These are phyloP conservation scores for Solanum chilense DNA, from an alignment of 257 asterid species.

Conservation along the genomic window DNA sequence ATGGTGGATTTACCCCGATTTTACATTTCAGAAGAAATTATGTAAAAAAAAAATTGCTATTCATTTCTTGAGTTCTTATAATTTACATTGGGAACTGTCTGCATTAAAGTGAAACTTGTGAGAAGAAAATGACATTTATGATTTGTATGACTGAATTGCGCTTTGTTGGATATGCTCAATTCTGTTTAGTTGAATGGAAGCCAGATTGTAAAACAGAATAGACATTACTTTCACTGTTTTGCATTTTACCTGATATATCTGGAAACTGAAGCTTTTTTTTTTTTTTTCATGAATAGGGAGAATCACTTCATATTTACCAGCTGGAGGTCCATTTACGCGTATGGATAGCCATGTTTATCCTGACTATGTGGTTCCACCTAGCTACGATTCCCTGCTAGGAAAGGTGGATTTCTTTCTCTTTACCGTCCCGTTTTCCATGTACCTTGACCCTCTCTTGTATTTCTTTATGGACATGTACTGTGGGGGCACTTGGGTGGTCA, in stretches of 20 bases:
- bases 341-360: constrained; percentile 99
- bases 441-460: not conserved
- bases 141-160: not conserved
- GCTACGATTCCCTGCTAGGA: constrained; percentile 96
- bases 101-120: not conserved
- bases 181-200: not conserved
- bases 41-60: not conserved
- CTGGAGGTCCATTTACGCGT: constrained; percentile 98
- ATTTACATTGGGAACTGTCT: not conserved
- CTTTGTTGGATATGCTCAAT: not conserved
- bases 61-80: not conserved
- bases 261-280: not conserved
- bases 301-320: constrained; percentile 85
- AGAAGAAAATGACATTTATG: not conserved
- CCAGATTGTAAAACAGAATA: not conserved
- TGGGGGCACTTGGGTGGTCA: not conserved
- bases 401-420: constrained; percentile 35
- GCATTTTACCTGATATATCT: not conserved
- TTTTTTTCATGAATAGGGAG: constrained; percentile 48
- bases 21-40: not conserved
- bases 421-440: not conserved
- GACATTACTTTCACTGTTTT: not conserved
- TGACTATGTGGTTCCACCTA: constrained; percentile 97
- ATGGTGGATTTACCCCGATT: not conserved
- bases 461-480: not conserved